phyloP scores from a whole-genome alignment of 2,329 filamentous ascomycete species.

The Graphilbum fragrans region DNA sequence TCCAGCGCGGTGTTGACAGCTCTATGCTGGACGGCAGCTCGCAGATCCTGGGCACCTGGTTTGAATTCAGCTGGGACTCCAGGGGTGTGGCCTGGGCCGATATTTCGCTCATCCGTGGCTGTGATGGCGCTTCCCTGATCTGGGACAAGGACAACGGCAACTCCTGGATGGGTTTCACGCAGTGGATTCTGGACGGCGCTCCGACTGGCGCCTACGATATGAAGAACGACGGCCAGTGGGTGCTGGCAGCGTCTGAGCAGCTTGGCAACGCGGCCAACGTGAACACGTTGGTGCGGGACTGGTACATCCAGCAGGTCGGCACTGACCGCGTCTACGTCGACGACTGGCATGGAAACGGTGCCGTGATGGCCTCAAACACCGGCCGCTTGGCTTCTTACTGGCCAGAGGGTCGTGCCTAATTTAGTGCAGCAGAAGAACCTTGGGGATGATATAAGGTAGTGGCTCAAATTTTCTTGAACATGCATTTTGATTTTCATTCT shows the following conservation, averaged over 20 bases:
- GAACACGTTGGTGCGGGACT: conserved; percentile 4
- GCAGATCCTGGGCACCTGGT: conserved; percentile 3
- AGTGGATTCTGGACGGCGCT: conserved; percentile 4
- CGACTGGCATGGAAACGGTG: conserved; percentile 4
- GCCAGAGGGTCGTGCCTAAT: conserved; percentile 5
- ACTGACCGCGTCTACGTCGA: conserved; percentile 3
- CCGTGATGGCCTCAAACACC: conserved; percentile 2
- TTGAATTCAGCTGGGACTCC: conserved; percentile 5
- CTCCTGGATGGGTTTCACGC: conserved; percentile 5
- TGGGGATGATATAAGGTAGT: too few species aligned
- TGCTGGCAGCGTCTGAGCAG: conserved; percentile 2
- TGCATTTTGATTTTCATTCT: too few species aligned
- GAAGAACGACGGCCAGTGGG: conserved; percentile 6
- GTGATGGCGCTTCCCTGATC: conserved; percentile 4
- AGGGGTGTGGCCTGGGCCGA: conserved; percentile 4
- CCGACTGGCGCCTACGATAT: conserved; percentile 3
- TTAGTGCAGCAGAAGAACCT: neutral
- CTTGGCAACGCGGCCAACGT: conserved; percentile 2
- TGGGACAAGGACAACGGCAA: conserved; percentile 6
- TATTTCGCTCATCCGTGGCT: conserved; percentile 6
- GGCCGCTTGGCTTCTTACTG: conserved; percentile 5
- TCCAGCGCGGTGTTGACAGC: conserved; percentile 6
- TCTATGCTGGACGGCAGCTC: conserved; percentile 2
- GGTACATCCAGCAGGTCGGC: conserved; percentile 4
- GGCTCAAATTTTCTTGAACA: too few species aligned